Conservation (phyloP, 2,329 filamentous ascomycete genomes). For the Fusarium sp. region DNA sequence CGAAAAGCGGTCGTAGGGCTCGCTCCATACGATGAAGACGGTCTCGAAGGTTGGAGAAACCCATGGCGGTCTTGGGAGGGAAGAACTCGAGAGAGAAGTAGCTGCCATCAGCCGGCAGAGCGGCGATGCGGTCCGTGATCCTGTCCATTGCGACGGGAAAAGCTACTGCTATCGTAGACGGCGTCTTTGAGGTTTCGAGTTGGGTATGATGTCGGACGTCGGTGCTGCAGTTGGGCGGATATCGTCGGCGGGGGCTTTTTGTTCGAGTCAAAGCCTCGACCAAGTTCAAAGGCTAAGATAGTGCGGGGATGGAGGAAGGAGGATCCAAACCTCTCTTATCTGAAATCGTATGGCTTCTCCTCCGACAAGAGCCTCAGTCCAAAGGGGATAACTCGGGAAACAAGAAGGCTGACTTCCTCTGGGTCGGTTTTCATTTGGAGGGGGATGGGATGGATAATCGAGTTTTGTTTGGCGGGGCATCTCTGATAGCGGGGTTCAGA, state of each 20-base stretch:
- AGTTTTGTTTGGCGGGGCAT: conserved; percentile 46
- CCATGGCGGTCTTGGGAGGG: conserved; percentile 96
- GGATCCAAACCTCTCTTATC: conserved; percentile 12
- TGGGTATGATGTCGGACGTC: not conserved
- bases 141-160: conserved; percentile 72
- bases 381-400: conserved; percentile 36
- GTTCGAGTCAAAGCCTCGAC: not conserved
- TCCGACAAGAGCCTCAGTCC: conserved; percentile 3
- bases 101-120: conserved; percentile 80
- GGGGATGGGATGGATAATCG: conserved; percentile 24
- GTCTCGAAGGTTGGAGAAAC: conserved; percentile 91
- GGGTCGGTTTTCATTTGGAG: conserved; percentile 17
- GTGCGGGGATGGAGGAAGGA: conserved; percentile 8
- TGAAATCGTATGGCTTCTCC: conserved; percentile 3
- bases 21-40: conserved; percentile 96
- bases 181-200: not conserved
- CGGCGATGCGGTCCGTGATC: conserved; percentile 95
- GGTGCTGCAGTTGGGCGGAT: conserved; percentile 14
- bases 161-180: not conserved
- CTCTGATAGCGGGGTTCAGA: conserved; percentile 40
- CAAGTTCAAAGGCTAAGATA: not conserved
- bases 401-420: conserved; percentile 9
- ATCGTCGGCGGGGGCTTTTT: conserved; percentile 23
- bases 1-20: conserved; percentile 90
- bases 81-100: conserved; percentile 99